These are phyloP conservation scores for Rhodosorus marinus DNA, from an alignment of 23 red algal species.

Conservation along the genomic window DNA sequence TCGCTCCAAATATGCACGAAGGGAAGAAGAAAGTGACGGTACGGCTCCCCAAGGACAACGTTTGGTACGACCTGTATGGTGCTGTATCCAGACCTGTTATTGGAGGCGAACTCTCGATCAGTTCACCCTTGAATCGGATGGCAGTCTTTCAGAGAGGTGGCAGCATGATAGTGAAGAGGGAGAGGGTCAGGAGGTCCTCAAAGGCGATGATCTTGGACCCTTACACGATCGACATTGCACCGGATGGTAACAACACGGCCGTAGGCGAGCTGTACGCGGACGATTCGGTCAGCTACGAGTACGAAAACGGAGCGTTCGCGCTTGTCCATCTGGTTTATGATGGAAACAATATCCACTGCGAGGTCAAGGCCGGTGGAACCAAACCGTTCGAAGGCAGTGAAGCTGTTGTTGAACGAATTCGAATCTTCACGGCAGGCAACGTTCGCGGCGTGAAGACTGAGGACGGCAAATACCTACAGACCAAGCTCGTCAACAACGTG, in stretches of 20 bases:
- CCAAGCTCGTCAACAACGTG: too few species aligned
- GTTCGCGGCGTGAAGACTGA: too few species aligned
- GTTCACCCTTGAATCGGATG: slow-evolving; percentile 16
- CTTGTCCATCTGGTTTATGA: slow-evolving; percentile 21
- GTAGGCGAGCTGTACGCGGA: slow-evolving; percentile 56
- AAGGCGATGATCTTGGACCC: slow-evolving; percentile 44
- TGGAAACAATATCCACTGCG: too few species aligned
- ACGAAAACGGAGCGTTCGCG: slow-evolving; percentile 18
- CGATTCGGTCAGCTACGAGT: slow-evolving; percentile 54
- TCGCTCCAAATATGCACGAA: slow-evolving; percentile 59
- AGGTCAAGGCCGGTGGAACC: too few species aligned
- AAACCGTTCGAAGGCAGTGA: too few species aligned
- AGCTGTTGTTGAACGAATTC: too few species aligned
- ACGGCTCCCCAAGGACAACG: slow-evolving; percentile 19
- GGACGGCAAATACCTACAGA: too few species aligned
- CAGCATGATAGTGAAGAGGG: slow-evolving; percentile 44
- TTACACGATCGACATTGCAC: slow-evolving; percentile 46
- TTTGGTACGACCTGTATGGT: slow-evolving; percentile 53
- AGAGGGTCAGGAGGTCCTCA: slow-evolving; percentile 39
- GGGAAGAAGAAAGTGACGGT: slow-evolving; percentile 8
- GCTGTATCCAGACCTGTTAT: too few species aligned
- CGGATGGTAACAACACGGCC: slow-evolving; percentile 28
- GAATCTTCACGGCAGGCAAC: too few species aligned
- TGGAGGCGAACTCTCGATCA: slow-evolving; percentile 1
- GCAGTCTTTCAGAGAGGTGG: slow-evolving; percentile 67